Percentiles rank a stretch among this genome's conserved stretches.
These are phyloP conservation scores for Ajuga chamaepitys DNA, from an alignment of 257 asterid species.

Conservation along the genomic window DNA sequence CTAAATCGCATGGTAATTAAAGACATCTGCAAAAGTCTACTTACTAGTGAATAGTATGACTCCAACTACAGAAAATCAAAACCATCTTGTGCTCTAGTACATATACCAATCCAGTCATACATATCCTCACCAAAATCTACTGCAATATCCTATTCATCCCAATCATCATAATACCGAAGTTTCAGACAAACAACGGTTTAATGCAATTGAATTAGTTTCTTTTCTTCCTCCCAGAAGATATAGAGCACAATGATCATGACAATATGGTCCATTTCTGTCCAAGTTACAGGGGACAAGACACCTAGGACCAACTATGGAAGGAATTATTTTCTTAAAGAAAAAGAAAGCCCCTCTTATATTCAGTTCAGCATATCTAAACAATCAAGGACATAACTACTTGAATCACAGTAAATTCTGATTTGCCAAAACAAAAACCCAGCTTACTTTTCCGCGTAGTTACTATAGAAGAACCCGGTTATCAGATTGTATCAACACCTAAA, in stretches of 20 bases:
- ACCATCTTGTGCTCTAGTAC: not conserved
- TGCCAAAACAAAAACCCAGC: not conserved
- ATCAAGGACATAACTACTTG: slow-evolving; percentile 1
- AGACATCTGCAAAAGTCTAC: slow-evolving; percentile 3
- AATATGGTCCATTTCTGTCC: slow-evolving; percentile 1
- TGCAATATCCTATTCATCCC: not conserved
- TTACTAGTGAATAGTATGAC: not conserved
- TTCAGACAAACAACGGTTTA: not conserved
- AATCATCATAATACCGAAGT: not conserved
- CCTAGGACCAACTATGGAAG: not conserved
- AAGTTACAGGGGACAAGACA: not conserved
- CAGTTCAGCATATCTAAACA: not conserved
- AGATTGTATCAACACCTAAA: slow-evolving; percentile 8
- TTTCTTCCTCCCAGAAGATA: not conserved
- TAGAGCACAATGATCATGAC: not conserved
- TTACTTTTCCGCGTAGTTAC: not conserved
- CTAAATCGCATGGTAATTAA: not conserved
- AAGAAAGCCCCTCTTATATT: not conserved
- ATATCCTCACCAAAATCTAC: not conserved
- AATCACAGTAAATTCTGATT: not conserved
- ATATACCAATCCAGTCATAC: not conserved
- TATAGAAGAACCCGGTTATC: slow-evolving; percentile 3
- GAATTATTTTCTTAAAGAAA: not conserved
- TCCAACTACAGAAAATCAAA: not conserved
- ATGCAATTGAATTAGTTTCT: not conserved